Percentiles rank a stretch among this genome's conserved stretches.
These are phyloP conservation scores for Basidiobolus meristosporus DNA, from an alignment of 371 early-diverging fungal species.

Conservation along the genomic window DNA sequence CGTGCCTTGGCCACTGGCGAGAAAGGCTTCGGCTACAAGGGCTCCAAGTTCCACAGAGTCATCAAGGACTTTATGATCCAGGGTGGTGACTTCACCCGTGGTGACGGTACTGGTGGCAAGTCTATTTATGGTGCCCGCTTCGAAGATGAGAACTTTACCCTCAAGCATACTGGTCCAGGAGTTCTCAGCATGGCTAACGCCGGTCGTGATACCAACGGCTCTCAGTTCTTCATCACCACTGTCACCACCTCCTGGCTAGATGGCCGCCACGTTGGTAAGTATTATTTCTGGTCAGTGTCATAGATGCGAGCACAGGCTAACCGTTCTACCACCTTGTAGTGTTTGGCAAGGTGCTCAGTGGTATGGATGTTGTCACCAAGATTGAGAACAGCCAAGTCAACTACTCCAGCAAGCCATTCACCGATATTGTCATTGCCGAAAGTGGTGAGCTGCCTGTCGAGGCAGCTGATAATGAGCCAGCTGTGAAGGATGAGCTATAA, in stretches of 20 bases:
- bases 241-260: slow-evolving; percentile 80
- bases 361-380: slow-evolving; percentile 9
- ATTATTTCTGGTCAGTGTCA: too few species aligned
- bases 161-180: slow-evolving; percentile 47
- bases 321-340: slow-evolving; percentile 99
- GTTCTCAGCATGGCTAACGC: slow-evolving; percentile 90
- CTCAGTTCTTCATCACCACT: slow-evolving; percentile 90
- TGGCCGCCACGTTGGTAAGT: slow-evolving; percentile 97
- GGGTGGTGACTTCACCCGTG: slow-evolving; percentile 61
- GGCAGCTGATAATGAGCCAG: too few species aligned
- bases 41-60: slow-evolving; percentile 72
- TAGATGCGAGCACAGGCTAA: too few species aligned
- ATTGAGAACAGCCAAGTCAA: too few species aligned
- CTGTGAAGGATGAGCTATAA: too few species aligned
- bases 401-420: too few species aligned
- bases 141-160: slow-evolving; percentile 67
- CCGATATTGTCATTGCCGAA: too few species aligned
- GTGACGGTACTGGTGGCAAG: slow-evolving; percentile 90
- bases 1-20: slow-evolving; percentile 60
- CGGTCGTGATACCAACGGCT: slow-evolving; percentile 89
- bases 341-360: slow-evolving; percentile 80
- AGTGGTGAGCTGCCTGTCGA: too few species aligned
- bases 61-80: slow-evolving; percentile 66
- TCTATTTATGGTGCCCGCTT: slow-evolving; percentile 86
- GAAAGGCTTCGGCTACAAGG: slow-evolving; percentile 72